Base-by-base conservation (phyloP, 2,329 filamentous ascomycete species). In the Fusarium mundagurra region DNA sequence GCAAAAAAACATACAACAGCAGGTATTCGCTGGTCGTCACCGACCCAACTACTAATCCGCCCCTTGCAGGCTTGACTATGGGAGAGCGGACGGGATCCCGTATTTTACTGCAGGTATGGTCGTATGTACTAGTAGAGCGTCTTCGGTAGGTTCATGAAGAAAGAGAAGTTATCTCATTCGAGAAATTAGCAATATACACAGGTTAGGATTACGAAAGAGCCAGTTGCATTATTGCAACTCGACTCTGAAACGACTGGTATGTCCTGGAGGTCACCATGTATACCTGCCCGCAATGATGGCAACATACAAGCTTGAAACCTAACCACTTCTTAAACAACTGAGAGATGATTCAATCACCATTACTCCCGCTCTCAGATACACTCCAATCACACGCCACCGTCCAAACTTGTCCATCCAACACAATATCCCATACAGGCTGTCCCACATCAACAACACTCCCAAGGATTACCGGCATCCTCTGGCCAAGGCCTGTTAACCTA, bases 341-440 rank as follows among this genome's bases (percentile, higher is more conserved):
- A 55, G 20, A 34, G 17, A 7, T 41, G 18, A 17, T 51, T 39
- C 18, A 17, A 24, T 34, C 7, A 45, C 34, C 44, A 22, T 9
- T 41, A 17, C 22, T 14, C 16, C 20, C 34, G 13, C 53, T 54
- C 51, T 78, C 41, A 44, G 45, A 68, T 31, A 81, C 74, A 27
- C 69, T 75, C 84, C 84, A 85, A 17, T 85, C 80, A 29, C 84
- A 85, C 5, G 79, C 82, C 7, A 85, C 83, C 22, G 80, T 80
- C 83, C 83, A 85, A 27, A 60, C 54, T 33, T 80, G 66, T 3
- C 77, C 82, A 12, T 80, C 78, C 36, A 85, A 62, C 39, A 79
- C 71, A 34, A 84, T 76, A 41, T 85, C 81, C 84, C 84, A 85
- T 18, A 80, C 77, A 22, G 83, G 83, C 68, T 80, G 79, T 41